Evolutionary conservation across 164 flowering plant genomes (phyloP).

Genomic region (Aristolochia fimbriata): DNA sequence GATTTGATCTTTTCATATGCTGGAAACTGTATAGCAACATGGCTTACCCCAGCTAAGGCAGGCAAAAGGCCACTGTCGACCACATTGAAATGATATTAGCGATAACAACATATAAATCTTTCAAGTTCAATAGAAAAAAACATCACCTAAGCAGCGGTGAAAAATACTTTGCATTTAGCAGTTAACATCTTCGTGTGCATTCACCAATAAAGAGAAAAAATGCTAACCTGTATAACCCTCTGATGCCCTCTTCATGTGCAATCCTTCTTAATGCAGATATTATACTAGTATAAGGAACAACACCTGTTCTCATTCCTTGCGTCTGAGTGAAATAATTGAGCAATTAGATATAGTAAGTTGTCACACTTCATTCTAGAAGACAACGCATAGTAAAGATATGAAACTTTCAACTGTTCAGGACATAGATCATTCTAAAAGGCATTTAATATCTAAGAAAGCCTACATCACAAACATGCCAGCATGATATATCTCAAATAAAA

Average conservation of each 20-base stretch:
- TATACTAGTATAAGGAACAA: slow-evolving; percentile 71
- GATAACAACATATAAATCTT: background rate
- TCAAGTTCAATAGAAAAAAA: background rate
- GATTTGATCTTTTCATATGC: slow-evolving; percentile 69
- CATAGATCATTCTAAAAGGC: no score
- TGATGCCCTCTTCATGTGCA: slow-evolving; percentile 68
- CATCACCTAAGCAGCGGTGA: no score
- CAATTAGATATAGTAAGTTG: no score
- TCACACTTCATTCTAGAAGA: no score
- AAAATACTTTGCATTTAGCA: background rate
- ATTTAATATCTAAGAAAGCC: background rate
- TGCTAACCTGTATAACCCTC: slow-evolving; percentile 84
- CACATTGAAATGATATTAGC: background rate
- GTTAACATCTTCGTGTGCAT: background rate
- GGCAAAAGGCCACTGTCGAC: slow-evolving; percentile 83
- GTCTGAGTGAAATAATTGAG: slow-evolving; percentile 38
- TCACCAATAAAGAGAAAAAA: background rate
- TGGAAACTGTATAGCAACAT: slow-evolving; percentile 97
- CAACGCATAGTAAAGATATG: no score
- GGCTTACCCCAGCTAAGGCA: slow-evolving; percentile 86
- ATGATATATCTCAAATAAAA: no score
- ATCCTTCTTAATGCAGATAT: slow-evolving; percentile 81
- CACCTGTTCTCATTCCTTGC: slow-evolving; percentile 78
- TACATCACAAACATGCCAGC: no score
- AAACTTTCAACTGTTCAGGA: no score